Conservation (phyloP, 305 asterid genomes). For the Plantago lanceolata region DNA sequence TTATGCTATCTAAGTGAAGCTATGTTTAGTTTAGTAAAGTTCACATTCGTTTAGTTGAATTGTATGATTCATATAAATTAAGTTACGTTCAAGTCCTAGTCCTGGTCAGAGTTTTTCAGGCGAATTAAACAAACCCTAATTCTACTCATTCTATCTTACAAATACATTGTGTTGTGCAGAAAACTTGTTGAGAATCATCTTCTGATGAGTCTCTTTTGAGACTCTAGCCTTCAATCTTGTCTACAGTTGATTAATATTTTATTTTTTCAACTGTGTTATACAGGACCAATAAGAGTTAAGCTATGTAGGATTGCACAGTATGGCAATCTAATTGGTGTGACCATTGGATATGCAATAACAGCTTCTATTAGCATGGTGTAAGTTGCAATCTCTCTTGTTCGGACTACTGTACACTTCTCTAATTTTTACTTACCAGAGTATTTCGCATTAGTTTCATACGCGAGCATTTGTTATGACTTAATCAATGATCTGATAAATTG, state of each 20-base stretch:
- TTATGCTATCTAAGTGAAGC: no score
- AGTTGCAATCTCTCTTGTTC: conserved; percentile 9
- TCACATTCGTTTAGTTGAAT: no score
- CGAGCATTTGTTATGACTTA: background rate
- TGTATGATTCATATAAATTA: no score
- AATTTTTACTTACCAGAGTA: background rate
- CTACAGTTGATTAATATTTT: background rate
- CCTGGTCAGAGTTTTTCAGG: no score
- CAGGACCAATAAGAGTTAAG: conserved; percentile 33
- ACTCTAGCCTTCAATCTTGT: background rate
- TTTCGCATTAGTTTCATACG: background rate
- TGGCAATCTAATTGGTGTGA: conserved; percentile 27
- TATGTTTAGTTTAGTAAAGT: no score
- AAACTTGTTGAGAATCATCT: background rate
- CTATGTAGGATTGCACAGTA: conserved; percentile 38
- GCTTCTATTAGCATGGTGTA: conserved; percentile 48
- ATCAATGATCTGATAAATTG: background rate
- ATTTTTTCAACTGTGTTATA: background rate
- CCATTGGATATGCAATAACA: conserved; percentile 42
- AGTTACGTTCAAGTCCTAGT: no score
- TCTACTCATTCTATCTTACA: background rate
- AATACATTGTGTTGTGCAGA: background rate
- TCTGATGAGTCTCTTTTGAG: background rate
- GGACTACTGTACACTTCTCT: background rate
- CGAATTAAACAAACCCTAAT: no score